These are phyloP conservation scores for Blastocystis sp. DNA, from an alignment of 352 stramenopile genomes.

Conservation along the genomic window DNA sequence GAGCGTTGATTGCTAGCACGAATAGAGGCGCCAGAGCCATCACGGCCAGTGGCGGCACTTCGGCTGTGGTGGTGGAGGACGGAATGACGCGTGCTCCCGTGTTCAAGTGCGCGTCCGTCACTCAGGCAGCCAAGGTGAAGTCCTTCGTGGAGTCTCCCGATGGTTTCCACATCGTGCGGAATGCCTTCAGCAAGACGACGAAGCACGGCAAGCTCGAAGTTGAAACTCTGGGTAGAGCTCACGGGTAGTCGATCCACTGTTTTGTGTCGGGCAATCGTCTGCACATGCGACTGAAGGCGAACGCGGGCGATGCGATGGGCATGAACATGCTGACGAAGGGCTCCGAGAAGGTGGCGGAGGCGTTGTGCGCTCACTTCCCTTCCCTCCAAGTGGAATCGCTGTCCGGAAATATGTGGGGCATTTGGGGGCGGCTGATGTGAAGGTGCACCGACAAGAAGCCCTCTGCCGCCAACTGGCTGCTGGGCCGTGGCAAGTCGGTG, in stretches of 20 bases:
- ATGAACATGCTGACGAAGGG: slow-evolving; percentile 91
- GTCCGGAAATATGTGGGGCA: slow-evolving; percentile 79
- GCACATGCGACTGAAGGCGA: slow-evolving; percentile 83
- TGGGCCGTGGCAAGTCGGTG: slow-evolving; percentile 84
- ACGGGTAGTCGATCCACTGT: slow-evolving; percentile 73
- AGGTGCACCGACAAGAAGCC: slow-evolving; percentile 87
- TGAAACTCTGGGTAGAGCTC: neutral
- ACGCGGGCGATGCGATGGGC: slow-evolving; percentile 86
- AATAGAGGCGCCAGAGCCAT: slow-evolving; percentile 84
- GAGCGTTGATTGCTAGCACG: slow-evolving; percentile 81
- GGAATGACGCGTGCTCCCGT: slow-evolving; percentile 85
- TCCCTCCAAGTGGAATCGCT: slow-evolving; percentile 79
- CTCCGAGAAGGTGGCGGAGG: slow-evolving; percentile 79
- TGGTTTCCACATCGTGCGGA: slow-evolving; percentile 78
- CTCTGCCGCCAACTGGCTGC: slow-evolving; percentile 86
- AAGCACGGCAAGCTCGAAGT: slow-evolving; percentile 80
- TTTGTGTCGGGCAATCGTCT: slow-evolving; percentile 82
- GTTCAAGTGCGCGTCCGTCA: slow-evolving; percentile 76
- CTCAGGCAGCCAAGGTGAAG: slow-evolving; percentile 75
- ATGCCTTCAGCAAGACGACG: slow-evolving; percentile 83
- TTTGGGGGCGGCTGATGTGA: neutral
- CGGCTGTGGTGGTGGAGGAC: slow-evolving; percentile 78
- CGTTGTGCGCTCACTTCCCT: slow-evolving; percentile 78
- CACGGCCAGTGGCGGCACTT: slow-evolving; percentile 76
- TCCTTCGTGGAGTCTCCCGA: slow-evolving; percentile 73